Conservation (phyloP, 2,329 filamentous ascomycete species). For the Raffaelea ambrosiae region DNA sequence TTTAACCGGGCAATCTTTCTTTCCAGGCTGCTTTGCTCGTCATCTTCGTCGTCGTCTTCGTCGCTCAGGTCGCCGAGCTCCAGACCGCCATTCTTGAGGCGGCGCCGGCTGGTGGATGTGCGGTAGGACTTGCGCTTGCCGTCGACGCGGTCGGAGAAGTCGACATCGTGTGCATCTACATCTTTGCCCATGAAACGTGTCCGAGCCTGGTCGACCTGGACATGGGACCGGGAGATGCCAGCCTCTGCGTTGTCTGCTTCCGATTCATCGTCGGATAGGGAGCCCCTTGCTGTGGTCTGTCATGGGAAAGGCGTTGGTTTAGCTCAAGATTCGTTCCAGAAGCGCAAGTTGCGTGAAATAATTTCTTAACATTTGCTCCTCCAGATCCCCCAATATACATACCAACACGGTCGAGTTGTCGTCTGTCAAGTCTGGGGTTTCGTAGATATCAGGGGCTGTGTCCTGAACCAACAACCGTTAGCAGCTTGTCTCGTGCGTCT, state of each 20-base stretch:
- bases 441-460: constrained; percentile 89
- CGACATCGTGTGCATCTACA: constrained; percentile 68
- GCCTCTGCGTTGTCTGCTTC: constrained; percentile 53
- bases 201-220: constrained; percentile 73
- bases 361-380: too few species aligned
- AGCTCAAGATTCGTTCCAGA: not conserved
- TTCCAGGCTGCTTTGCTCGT: constrained; percentile 40
- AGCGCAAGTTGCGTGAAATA: not conserved
- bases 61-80: constrained; percentile 70
- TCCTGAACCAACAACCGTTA: constrained; percentile 45
- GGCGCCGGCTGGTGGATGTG: constrained; percentile 59
- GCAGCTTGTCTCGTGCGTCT: not conserved
- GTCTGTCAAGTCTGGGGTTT: constrained; percentile 87
- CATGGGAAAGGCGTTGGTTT: not conserved
- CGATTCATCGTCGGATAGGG: constrained; percentile 54
- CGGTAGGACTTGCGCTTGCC: constrained; percentile 79
- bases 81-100: constrained; percentile 23
- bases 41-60: constrained; percentile 25
- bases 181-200: constrained; percentile 67
- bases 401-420: constrained; percentile 81
- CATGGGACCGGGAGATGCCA: constrained; percentile 65
- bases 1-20: constrained; percentile 73
- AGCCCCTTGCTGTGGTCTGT: constrained; percentile 47
- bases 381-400: too few species aligned
- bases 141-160: constrained; percentile 84